phyloP scores from a whole-genome alignment of 108 stramenopile genomes.

The Skeletonema tropicum region DNA sequence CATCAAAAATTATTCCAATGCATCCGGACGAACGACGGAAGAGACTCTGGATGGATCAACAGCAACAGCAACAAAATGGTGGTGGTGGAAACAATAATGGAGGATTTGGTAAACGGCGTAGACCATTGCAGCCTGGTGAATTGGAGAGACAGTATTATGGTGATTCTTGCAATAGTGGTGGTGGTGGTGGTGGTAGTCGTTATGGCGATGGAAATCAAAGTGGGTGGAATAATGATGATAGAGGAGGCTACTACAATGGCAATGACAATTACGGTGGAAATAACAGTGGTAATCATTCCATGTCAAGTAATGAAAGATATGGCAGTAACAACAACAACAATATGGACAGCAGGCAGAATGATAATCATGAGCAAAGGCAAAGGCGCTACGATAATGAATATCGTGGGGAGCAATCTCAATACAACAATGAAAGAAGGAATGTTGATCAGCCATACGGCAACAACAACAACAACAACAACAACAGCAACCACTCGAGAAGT shows the following conservation, averaged over 20 bases:
- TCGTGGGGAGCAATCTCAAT: neutral
- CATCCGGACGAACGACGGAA: slow-evolving; percentile 36
- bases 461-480: neutral
- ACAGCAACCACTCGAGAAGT: too few relatives aligned
- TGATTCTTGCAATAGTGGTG: neutral
- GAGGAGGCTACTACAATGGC: neutral
- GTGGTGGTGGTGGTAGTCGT: neutral
- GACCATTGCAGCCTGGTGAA: slow-evolving; percentile 47
- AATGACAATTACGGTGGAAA: neutral
- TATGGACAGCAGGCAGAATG: too few relatives aligned
- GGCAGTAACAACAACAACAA: neutral
- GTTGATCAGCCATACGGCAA: too few relatives aligned
- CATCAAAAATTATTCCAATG: slow-evolving; percentile 45
- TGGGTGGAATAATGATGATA: slow-evolving; percentile 1
- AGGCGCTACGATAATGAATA: neutral
- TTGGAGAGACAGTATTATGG: slow-evolving; percentile 44
- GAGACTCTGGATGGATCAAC: slow-evolving; percentile 39
- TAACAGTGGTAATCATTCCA: neutral
- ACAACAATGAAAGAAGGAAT: neutral
- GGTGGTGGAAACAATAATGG: neutral
- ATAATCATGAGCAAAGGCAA: neutral
- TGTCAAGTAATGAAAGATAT: neutral
- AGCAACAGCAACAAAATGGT: slow-evolving; percentile 21
- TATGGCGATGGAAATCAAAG: neutral
- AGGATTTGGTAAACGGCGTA: neutral